Percentiles rank a stretch among this genome's conserved stretches.
Conservation (phyloP, 2,329 filamentous ascomycete genomes). For the Davidsoniella eucalypti region DNA sequence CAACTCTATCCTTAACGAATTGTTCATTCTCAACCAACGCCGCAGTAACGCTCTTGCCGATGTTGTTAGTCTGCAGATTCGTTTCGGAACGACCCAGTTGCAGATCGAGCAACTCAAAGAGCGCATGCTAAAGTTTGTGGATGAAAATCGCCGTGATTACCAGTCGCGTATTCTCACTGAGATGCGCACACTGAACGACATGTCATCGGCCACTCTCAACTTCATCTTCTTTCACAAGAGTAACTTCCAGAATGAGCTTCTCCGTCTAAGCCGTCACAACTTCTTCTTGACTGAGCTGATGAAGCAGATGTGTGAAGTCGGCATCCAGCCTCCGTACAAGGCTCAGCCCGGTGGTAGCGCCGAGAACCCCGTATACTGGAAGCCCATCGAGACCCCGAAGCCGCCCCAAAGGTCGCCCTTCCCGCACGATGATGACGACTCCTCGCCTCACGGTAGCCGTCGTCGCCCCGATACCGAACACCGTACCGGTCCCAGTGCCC, state of each 20-base stretch:
- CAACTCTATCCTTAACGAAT: conserved; percentile 79
- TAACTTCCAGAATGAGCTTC: conserved; percentile 87
- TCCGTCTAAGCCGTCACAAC: conserved; percentile 80
- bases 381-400: conserved; percentile 15
- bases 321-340: conserved; percentile 60
- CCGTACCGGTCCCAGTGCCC: background rate
- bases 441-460: conserved; percentile 5
- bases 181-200: conserved; percentile 61
- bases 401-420: background rate
- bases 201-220: conserved; percentile 74
- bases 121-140: conserved; percentile 68
- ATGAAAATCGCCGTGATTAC: conserved; percentile 75
- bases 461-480: conserved; percentile 2
- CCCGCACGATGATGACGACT: conserved; percentile 2
- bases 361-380: conserved; percentile 47
- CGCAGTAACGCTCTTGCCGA: conserved; percentile 80
- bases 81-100: conserved; percentile 70
- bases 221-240: conserved; percentile 96
- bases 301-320: conserved; percentile 65
- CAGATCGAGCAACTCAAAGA: conserved; percentile 70
- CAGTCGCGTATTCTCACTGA: conserved; percentile 76
- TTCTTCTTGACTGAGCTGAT: conserved; percentile 89
- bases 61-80: conserved; percentile 66
- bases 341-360: conserved; percentile 49
- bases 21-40: conserved; percentile 91